A percentile compares a stretch with the other conserved stretches of the same genome.
phyloP scores from a whole-genome alignment of 2,329 filamentous ascomycete species.

The Ramularia collo-cygni region DNA sequence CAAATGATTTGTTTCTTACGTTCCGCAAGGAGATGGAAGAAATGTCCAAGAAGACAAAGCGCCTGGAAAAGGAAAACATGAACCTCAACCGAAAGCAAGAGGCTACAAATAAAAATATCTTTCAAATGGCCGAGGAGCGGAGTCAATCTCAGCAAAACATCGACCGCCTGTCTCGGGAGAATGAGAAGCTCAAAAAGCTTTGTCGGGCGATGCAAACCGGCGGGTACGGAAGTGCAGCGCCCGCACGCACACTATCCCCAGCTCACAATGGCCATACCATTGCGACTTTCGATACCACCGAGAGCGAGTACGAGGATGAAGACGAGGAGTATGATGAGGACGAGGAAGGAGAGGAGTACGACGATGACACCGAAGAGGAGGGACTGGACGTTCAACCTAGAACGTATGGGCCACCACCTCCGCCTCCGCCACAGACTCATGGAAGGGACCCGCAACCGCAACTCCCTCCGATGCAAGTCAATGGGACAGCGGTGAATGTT shows the following conservation, averaged over 20 bases:
- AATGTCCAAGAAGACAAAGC: constrained; percentile 98
- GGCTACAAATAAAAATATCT: constrained; percentile 85
- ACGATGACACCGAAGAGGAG: constrained; percentile 55
- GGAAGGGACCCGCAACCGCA: constrained; percentile 19
- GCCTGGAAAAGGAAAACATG: constrained; percentile 93
- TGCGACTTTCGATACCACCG: constrained; percentile 43
- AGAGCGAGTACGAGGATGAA: constrained; percentile 62
- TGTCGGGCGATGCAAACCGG: constrained; percentile 96
- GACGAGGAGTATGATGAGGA: constrained; percentile 61
- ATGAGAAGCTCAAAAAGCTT: constrained; percentile 85
- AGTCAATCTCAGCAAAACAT: constrained; percentile 67
- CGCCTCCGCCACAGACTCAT: constrained; percentile 35
- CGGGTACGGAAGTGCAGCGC: constrained; percentile 55
- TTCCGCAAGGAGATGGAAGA: constrained; percentile 99
- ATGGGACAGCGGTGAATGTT: constrained; percentile 9
- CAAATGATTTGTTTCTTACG: constrained; percentile 92
- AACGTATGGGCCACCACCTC: constrained; percentile 42
- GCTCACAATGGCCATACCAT: constrained; percentile 8
- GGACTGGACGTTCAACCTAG: constrained; percentile 30
- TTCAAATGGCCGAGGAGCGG: constrained; percentile 94
- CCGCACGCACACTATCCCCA: constrained; percentile 8
- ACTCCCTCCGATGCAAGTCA: constrained; percentile 4
- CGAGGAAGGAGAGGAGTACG: constrained; percentile 54
- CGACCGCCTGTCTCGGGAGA: constrained; percentile 75
- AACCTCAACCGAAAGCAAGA: constrained; percentile 88